Conservation (phyloP, 73 alveolate genomes). For the Paraurostyla sp. region DNA sequence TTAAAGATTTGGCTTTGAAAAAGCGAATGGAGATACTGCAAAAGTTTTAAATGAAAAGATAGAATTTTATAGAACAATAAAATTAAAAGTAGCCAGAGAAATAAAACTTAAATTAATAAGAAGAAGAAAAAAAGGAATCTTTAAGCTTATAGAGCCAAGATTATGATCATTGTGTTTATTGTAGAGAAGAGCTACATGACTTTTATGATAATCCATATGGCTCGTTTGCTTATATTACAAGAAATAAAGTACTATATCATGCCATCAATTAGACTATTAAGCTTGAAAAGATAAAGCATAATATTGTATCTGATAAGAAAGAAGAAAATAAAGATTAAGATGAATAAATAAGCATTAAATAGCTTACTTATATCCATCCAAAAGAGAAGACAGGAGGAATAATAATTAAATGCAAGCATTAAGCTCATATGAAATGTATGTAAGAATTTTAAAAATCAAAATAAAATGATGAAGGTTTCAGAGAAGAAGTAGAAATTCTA, state of each 20-base stretch:
- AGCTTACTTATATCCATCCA: no score
- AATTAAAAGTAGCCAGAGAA: no score
- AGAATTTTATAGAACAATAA: no score
- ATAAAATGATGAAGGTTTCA: background rate
- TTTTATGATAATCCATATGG: background rate
- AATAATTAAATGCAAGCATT: conserved; percentile 19
- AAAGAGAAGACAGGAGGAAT: background rate
- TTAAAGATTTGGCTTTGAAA: no score
- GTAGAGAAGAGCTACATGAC: background rate
- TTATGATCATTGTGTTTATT: background rate
- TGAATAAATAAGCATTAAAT: no score
- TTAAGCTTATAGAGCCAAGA: background rate
- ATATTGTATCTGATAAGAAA: background rate
- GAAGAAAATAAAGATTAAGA: background rate
- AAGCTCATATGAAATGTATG: background rate
- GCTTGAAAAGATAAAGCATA: background rate
- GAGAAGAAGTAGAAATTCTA: background rate
- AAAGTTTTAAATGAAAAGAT: no score
- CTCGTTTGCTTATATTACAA: background rate
- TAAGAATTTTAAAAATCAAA: background rate
- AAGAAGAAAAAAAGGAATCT: no score
- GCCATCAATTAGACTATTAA: conserved; percentile 11
- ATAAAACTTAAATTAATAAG: no score
- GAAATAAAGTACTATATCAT: background rate
- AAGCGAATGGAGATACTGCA: no score